Percentiles rank a stretch among this genome's conserved stretches.
phyloP scores from a whole-genome alignment of 345 rosid genomes.

The Arabidopsis suecica region DNA sequence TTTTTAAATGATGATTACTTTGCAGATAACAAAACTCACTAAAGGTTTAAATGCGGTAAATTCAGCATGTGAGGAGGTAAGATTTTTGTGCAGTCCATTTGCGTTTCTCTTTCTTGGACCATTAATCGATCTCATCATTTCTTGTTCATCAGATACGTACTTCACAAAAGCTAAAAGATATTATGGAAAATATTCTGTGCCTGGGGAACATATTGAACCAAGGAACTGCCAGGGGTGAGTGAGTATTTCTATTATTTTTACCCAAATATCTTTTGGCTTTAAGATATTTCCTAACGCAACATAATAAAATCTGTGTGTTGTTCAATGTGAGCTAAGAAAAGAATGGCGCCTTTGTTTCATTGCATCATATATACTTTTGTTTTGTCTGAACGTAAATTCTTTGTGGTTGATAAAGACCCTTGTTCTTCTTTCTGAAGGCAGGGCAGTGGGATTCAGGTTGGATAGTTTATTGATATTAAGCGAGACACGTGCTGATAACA shows the following conservation, averaged over 20 bases:
- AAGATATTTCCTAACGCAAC: neutral
- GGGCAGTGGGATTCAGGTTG: conserved; percentile 97
- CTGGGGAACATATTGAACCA: conserved; percentile 93
- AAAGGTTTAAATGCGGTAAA: conserved; percentile 83
- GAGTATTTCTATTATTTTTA: conserved; percentile 23
- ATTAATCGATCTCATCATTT: conserved; percentile 11
- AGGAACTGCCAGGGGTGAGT: conserved; percentile 99
- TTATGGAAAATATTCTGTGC: conserved; percentile 89
- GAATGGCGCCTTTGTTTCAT: neutral
- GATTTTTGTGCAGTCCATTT: conserved; percentile 26
- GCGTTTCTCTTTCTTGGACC: conserved; percentile 10
- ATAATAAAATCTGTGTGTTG: neutral
- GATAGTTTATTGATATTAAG: conserved; percentile 94
- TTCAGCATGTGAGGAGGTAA: conserved; percentile 94
- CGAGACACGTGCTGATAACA: conserved; percentile 90
- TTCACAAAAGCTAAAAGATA: conserved; percentile 85
- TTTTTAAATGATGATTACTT: conserved; percentile 5
- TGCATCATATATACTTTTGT: conserved; percentile 9
- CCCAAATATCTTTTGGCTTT: neutral
- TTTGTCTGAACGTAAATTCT: conserved; percentile 15
- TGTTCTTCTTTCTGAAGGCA: conserved; percentile 60
- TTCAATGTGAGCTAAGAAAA: neutral
- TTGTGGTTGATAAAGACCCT: conserved; percentile 22
- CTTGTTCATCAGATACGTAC: conserved; percentile 69
- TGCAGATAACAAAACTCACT: conserved; percentile 82